Evolutionary conservation across 106 monocot genomes (phyloP).

Genomic region (Gastrodia elata): DNA sequence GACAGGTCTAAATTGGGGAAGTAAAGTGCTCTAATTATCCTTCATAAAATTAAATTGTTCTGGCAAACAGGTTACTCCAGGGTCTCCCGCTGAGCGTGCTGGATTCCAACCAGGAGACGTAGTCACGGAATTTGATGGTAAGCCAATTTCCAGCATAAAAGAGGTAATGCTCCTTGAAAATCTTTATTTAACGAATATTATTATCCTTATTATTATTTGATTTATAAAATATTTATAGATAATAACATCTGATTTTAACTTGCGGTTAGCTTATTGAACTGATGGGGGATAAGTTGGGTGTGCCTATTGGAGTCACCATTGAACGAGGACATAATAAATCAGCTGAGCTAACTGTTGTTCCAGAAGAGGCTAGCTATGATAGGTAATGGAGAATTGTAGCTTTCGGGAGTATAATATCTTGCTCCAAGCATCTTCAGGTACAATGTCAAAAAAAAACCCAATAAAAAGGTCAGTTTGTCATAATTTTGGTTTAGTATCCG

Average conservation of each 20-base stretch:
- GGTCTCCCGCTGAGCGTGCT: constrained; percentile 77
- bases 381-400: too few species aligned
- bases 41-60: neutral
- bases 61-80: constrained; percentile 67
- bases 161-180: constrained; percentile 39
- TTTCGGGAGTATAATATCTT: too few species aligned
- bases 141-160: constrained; percentile 43
- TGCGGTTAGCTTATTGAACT: constrained; percentile 56
- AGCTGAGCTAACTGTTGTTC: constrained; percentile 43
- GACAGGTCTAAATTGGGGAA: too few species aligned
- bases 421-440: too few species aligned
- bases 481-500: too few species aligned
- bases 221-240: too few species aligned
- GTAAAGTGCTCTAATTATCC: too few species aligned
- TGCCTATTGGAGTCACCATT: constrained; percentile 54
- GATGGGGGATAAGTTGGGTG: constrained; percentile 68
- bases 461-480: too few species aligned
- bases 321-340: constrained; percentile 36
- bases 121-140: constrained; percentile 74
- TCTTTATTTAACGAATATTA: neutral
- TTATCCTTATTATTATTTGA: neutral
- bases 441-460: too few species aligned
- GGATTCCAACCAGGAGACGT: constrained; percentile 83
- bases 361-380: constrained; percentile 51
- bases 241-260: neutral